These are phyloP conservation scores for Starmerella lactis-condensi DNA, from an alignment of 805 yeast species.

Conservation along the genomic window DNA sequence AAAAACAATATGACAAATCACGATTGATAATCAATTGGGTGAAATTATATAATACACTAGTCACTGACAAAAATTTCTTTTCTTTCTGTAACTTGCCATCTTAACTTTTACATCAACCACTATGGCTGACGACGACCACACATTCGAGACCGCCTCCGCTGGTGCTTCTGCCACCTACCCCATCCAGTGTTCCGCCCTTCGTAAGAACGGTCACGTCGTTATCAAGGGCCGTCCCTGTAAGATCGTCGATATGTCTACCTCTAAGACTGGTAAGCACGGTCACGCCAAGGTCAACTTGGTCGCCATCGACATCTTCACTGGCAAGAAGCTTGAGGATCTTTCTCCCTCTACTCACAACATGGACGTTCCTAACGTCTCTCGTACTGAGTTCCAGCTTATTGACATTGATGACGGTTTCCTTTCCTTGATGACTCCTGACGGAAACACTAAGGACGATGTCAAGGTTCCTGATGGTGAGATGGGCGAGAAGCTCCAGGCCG, in stretches of 20 bases:
- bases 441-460: constrained; percentile 99
- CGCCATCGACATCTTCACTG: constrained; percentile 96
- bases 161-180: constrained; percentile 98
- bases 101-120: constrained; percentile 6
- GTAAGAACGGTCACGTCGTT: constrained; percentile 98
- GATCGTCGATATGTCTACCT: constrained; percentile 99
- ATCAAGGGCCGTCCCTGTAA: constrained; percentile 99
- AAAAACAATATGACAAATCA: neutral
- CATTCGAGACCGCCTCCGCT: constrained; percentile 95
- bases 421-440: constrained; percentile 88
- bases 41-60: constrained; percentile 7
- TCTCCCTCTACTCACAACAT: constrained; percentile 99
- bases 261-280: constrained; percentile 99
- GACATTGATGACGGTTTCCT: constrained; percentile 98
- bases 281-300: constrained; percentile 99
- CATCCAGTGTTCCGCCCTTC: constrained; percentile 98
- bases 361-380: constrained; percentile 96
- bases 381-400: constrained; percentile 88
- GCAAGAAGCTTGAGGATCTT: constrained; percentile 98
- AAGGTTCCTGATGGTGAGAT: constrained; percentile 95
- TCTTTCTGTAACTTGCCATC: constrained; percentile 4
- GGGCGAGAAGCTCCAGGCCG: constrained; percentile 81
- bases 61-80: constrained; percentile 7
- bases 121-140: constrained; percentile 39
- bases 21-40: neutral